Conservation (phyloP, 805 yeast genomes). For the Candida odintsovae region DNA sequence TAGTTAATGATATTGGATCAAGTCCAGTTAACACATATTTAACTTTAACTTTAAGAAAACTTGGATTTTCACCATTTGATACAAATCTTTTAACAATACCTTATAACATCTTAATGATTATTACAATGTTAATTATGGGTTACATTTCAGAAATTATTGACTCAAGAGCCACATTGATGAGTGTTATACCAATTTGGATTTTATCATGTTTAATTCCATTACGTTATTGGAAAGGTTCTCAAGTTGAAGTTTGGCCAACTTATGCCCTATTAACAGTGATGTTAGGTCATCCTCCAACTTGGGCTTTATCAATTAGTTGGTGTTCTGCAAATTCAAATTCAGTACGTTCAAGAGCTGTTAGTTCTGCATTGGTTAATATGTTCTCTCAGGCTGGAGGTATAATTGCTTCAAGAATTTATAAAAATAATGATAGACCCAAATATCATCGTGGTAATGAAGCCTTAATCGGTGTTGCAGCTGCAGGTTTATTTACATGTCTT, state of each 20-base stretch:
- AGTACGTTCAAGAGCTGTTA: conserved; percentile 57
- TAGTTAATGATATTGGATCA: conserved; percentile 33
- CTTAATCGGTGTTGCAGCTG: conserved; percentile 32
- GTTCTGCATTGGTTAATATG: conserved; percentile 62
- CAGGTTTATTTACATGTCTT: conserved; percentile 24
- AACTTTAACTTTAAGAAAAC: conserved; percentile 38
- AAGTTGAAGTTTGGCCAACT: conserved; percentile 20
- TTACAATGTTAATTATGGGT: conserved; percentile 32
- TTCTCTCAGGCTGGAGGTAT: conserved; percentile 55
- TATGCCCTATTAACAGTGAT: conserved; percentile 21
- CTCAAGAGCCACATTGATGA: conserved; percentile 24
- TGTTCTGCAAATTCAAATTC: conserved; percentile 57
- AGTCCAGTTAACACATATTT: conserved; percentile 31
- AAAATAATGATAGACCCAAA: conserved; percentile 50
- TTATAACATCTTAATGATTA: conserved; percentile 32
- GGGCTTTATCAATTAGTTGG: conserved; percentile 29
- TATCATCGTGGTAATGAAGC: conserved; percentile 52
- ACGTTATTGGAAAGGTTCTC: conserved; percentile 33
- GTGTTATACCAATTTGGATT: conserved; percentile 27
- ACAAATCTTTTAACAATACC: conserved; percentile 51
- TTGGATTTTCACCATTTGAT: conserved; percentile 48
- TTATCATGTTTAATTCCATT: conserved; percentile 28
- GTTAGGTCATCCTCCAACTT: background rate
- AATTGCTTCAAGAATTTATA: conserved; percentile 49
- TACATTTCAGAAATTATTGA: conserved; percentile 27